Evolutionary conservation across 1,139 yeast species (phyloP), one percentile per base, ranked within the genome.

Genomic region (Kodamaea ohmeri): DNA sequence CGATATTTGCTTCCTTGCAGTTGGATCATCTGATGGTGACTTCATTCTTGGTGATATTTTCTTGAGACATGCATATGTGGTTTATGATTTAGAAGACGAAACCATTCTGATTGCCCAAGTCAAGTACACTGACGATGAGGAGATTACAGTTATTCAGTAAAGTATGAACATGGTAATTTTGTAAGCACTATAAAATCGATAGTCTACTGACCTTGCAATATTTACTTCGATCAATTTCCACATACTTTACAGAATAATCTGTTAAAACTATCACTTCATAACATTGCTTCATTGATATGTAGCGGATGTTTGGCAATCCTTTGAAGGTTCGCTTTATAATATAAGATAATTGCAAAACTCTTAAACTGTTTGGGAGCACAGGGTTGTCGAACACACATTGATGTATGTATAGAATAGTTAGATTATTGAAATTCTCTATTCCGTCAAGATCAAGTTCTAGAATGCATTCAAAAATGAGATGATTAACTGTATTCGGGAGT

Each of bases 21-120:
- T 29, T 17, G 27, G 13, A 6, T 3, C 5, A 4, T 50, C 56
- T 13, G 43, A 44, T 22, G 37, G 41, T 15, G 25, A 30, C 14
- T 37, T 40, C 11, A 52, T 62, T 25, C 49, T 65, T 37, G 71
- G 71, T 3, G 67, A 60, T 44, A 60, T 61, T 48, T 63, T 68
- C 47, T 57, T 68, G 47, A 63, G 73, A 46, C 55, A 56, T 30
- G 58, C 61, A 22, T 69, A 68, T 49, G 45, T 64, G 4, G 66
- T 67, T n/a, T 65, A 62, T 47, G 57, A 68, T 48, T 58, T 67
- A 46, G 74, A 67, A 19, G 66, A 61, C 37, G 51, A 61, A 39
- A 56, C 57, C 24, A 57, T 68, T 16, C 60, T 69, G 3, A 43
- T 69, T 39, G 73, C 71, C 8, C 71, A 65, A 44, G 58, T 59